These are phyloP conservation scores for Limnanthes douglasii DNA, from an alignment of 345 rosid genomes.

Conservation along the genomic window DNA sequence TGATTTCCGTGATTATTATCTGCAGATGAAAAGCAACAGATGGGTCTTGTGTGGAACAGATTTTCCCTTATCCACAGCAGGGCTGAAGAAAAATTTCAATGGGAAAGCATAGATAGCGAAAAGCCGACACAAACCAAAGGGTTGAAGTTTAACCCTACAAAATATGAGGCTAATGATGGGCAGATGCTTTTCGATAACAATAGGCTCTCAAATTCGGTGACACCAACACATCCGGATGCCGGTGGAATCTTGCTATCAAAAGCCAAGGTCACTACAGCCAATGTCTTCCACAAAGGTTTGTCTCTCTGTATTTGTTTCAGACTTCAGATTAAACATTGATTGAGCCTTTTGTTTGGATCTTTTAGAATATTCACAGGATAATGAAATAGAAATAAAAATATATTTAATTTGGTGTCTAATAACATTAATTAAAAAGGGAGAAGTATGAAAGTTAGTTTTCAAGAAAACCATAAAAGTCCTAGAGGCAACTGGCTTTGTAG, in stretches of 20 bases:
- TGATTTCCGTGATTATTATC: no score
- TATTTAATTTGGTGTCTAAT: no score
- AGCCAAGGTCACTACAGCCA: conserved; percentile 9
- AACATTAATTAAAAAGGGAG: no score
- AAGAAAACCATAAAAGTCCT: no score
- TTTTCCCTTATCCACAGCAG: conserved; percentile 26
- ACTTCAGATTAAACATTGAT: neutral
- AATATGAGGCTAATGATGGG: conserved; percentile 21
- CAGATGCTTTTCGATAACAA: conserved; percentile 13
- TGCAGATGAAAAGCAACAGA: conserved; percentile 60
- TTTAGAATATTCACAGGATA: neutral
- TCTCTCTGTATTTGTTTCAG: conserved; percentile 4
- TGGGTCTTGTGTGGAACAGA: conserved; percentile 36
- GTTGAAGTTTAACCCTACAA: conserved; percentile 19
- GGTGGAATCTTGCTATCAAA: conserved; percentile 20
- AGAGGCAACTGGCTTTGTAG: no score
- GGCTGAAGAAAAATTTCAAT: conserved; percentile 20
- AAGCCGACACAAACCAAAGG: conserved; percentile 37
- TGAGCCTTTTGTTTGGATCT: neutral
- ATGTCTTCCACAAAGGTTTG: conserved; percentile 24
- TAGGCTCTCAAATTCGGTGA: conserved; percentile 15
- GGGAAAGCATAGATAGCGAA: conserved; percentile 27
- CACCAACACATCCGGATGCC: conserved; percentile 14
- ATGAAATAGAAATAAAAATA: neutral
- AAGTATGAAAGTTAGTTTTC: no score